A percentile compares a stretch with the other conserved stretches of the same genome.
Evolutionary conservation across 805 yeast species (phyloP).

Genomic region (Teunomyces tritomae): DNA sequence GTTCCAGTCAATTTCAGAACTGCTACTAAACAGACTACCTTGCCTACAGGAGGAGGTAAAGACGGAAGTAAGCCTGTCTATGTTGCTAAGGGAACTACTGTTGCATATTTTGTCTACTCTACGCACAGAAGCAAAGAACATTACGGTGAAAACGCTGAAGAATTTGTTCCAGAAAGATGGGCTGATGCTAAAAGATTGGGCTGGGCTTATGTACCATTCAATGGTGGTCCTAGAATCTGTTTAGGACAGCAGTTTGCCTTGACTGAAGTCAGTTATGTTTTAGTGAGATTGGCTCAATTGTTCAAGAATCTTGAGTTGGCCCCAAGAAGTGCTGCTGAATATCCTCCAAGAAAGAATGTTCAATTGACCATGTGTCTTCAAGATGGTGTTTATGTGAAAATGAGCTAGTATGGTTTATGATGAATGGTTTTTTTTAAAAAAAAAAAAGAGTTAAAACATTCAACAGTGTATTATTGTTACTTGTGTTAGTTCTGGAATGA

Average conservation of each 20-base stretch:
- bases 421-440: neutral
- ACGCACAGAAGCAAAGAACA: constrained; percentile 39
- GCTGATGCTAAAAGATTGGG: constrained; percentile 18
- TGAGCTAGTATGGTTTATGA: neutral
- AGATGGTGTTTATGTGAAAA: constrained; percentile 17
- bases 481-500: neutral
- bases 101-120: constrained; percentile 27
- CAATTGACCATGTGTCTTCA: constrained; percentile 25
- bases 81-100: constrained; percentile 22
- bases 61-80: constrained; percentile 16
- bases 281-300: constrained; percentile 22
- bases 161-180: constrained; percentile 26
- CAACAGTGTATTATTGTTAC: too few relatives aligned
- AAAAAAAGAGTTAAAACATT: neutral
- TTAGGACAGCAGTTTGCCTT: constrained; percentile 31
- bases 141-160: constrained; percentile 22
- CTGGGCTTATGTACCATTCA: constrained; percentile 28
- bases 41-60: constrained; percentile 25
- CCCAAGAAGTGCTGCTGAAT: constrained; percentile 13
- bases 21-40: constrained; percentile 22
- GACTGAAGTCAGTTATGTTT: constrained; percentile 24
- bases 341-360: constrained; percentile 30
- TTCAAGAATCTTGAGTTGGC: constrained; percentile 18
- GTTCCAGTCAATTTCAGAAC: constrained; percentile 26
- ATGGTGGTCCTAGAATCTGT: constrained; percentile 28